Base-by-base conservation (phyloP, 2,329 filamentous ascomycete species). In the Pseudogymnoascus sp. region DNA sequence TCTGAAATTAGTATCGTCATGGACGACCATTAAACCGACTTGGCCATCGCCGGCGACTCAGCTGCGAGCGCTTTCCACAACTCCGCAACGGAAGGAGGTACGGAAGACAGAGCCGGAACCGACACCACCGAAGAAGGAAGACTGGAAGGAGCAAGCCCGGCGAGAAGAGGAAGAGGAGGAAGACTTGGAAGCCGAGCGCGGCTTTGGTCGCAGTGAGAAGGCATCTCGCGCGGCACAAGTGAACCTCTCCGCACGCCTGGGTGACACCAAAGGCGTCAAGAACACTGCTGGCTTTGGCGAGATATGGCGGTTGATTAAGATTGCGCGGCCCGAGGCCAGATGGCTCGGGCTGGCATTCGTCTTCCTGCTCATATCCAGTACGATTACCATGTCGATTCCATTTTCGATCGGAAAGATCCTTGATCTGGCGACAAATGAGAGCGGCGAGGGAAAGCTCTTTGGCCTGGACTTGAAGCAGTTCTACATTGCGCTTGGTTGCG, bases 361-460 rank as follows among this genome's bases (percentile, higher is more conserved):
- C 62, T 89, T 96, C 72, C 81, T 99, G 60, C 81, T 99, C 63
- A 82, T 97, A 65, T 97, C 93, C 14, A 97, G 93, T 3, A 84
- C 87, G 60, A 92, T 99, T 68, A 96, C 93, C 63, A 96, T 99
- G 89, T 93, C 91, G 1, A 90, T 99, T 64, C 95, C 95, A 1
- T 96, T 97, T 73, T 96, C 93, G 0, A 96, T 99, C 67, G 95
- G 95, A 63, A 93, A 93, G 73, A 96, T 99, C 65, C 80, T 99
- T 74, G 95, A 99, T 76, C 85, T 95, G 61, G 91, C 93, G 7
- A 96, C 92, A 8, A 89, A 92, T 70, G 81, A 84, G 41, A 79
- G 84, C 7, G 79, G 81, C 18, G 86, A 89, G 61, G 80, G 81
- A 37, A 84, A 85, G 62, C 80, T 97, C 11, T 95, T 97, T 72